phyloP scores from a whole-genome alignment of 257 asterid genomes.

The Petunia secreta region DNA sequence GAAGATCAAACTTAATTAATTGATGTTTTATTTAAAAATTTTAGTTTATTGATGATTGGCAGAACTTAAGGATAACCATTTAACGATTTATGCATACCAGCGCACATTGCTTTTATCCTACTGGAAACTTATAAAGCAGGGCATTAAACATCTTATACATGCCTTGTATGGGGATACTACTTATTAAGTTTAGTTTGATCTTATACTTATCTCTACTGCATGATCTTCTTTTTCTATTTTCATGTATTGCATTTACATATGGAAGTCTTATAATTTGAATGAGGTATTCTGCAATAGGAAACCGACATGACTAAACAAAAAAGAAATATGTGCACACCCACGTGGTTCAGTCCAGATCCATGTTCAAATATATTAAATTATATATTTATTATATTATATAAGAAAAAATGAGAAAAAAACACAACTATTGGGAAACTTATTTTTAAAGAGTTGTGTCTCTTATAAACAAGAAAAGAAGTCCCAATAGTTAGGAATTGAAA shows the following conservation, averaged over 20 bases:
- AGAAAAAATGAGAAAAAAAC: no score
- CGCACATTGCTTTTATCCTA: constrained; percentile 17
- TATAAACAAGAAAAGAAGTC: no score
- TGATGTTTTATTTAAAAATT: not conserved
- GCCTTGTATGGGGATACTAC: not conserved
- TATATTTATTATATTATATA: no score
- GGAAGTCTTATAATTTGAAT: not conserved
- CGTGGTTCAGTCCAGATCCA: no score
- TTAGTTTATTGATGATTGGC: not conserved
- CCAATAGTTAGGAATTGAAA: no score
- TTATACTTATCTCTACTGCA: not conserved
- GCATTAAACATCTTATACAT: not conserved
- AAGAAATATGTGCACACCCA: not conserved
- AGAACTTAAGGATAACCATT: constrained; percentile 8
- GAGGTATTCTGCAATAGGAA: not conserved
- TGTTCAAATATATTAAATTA: no score
- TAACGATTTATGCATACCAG: constrained; percentile 1
- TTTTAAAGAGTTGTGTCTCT: no score
- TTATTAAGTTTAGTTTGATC: not conserved
- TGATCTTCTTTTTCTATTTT: not conserved
- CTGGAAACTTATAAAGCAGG: constrained; percentile 26
- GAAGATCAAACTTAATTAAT: not conserved
- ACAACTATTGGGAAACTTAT: no score
- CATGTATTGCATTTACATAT: not conserved
- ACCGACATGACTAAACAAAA: not conserved